Base-by-base conservation (phyloP, 495 filamentous ascomycete genomes). In the Penicillium bovifimosum region DNA sequence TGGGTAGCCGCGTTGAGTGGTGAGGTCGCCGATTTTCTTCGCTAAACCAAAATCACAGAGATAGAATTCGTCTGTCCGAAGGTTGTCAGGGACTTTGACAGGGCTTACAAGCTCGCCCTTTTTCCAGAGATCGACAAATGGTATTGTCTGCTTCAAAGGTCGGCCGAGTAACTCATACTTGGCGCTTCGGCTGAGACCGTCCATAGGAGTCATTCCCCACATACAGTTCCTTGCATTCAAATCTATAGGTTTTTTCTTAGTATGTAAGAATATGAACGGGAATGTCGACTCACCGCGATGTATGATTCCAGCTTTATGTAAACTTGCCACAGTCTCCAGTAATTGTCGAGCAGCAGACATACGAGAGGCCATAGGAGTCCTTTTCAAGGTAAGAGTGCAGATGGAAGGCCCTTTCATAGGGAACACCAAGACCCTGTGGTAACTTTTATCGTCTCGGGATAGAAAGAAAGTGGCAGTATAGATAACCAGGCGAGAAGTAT, bases 31-130 rank as follows among this genome's bases (percentile, higher is more conserved):
- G 24, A 45, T 38, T 46, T 58, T 56, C 33, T 60, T 60, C 17
- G 61, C 54, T 48, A 83, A 60, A 24, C 82, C 80, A 52, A 84
- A 75, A 34, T 76, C 62, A 24, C 72, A 72, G 53, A 83, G 56
- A 62, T 80, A 82, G 47, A 80, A 77, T 39, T 76, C 71, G 7
- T 73, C 61, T 2, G 67, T 57, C 33, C 52, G 41, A 47, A 62
- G 42, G 43, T 55, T 45, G 16, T 31, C 0, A 9, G 58, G 55
- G 31, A 58, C 7, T 13, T 49, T 29, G 11, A 54, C 18, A 41
- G 57, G 43, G 43, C 46, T 53, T 10, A 64, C 57, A 24, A 61
- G 60, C 50, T 61, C 57, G 34, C 55, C 44, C 35, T 45, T 43
- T 47, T 53, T 55, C 54, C 35, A 53, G 8, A 61, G 50, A 34